Base-by-base conservation (phyloP, 23 red algal genomes). In the Gracilariopsis chorda region DNA sequence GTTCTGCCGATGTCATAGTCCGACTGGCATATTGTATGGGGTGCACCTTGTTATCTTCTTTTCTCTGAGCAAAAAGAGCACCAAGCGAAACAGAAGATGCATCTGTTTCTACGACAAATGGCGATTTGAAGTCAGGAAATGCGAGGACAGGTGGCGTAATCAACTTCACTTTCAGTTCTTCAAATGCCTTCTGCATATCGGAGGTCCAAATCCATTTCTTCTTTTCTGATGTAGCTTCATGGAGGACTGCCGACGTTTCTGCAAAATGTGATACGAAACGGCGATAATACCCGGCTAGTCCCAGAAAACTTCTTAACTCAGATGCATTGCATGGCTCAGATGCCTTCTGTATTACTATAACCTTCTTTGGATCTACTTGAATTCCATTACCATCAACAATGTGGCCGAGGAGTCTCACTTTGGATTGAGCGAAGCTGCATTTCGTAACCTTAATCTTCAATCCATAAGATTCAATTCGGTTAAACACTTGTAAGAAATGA, bases 1-100 rank as follows among this genome's bases (percentile, higher is more conserved):
- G 69, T 75, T 75, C 69, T 37, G 69, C 69, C 69, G 69, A 27
- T 5, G 33, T 75, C 69, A 75, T 75, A 23, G 69, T 75, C 8
- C 69, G 69, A 37, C 7, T 75, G 9, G 5, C 69, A 75, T 43
- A 75, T 39, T 75, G 7, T 11, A 43, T 28, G 10, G 23, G 25
- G 23, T 75, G 6, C 33, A 41, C 43, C 6, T 75, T 75, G 33
- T 37, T 37, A 75, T 75, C 69, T 10, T 46, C 41, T 19, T 37
- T 75, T 5, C 43, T 75, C 25, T 75, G 6, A 8, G 8, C 32
- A 10, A 39, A 11, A 25, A 43, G 24, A 19, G 69, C 6, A 8
- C 41, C 25, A 35, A 75, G 29, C 33, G 69, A 27, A 39, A 39
- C 69, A 6, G 9, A 37, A 11, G 43, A 75, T 9, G 69, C 41